Evolutionary conservation across 2,329 filamentous ascomycete genomes (phyloP).

Genomic region (Colletotrichum acutatum): DNA sequence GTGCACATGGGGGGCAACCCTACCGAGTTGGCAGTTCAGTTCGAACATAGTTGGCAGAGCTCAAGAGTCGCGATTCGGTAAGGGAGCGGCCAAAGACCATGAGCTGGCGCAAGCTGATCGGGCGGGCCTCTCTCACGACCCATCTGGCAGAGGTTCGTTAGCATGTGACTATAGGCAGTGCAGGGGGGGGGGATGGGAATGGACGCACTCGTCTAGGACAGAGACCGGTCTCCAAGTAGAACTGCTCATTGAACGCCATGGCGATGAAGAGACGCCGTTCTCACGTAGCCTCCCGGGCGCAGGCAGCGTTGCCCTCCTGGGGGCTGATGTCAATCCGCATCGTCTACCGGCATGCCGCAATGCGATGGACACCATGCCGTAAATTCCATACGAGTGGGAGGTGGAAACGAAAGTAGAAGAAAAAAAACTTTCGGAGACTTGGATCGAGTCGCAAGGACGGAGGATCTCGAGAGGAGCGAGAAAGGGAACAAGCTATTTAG

Average conservation of each 20-base stretch:
- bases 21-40: slow-evolving; percentile 90
- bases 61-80: slow-evolving; percentile 88
- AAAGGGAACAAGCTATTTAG: neutral
- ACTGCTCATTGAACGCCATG: slow-evolving; percentile 43
- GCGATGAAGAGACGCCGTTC: slow-evolving; percentile 37
- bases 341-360: slow-evolving; percentile 57
- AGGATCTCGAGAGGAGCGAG: no score
- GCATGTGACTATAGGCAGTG: slow-evolving; percentile 29
- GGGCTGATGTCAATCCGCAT: slow-evolving; percentile 46
- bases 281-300: slow-evolving; percentile 16
- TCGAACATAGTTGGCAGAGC: slow-evolving; percentile 96
- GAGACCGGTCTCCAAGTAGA: slow-evolving; percentile 71
- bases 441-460: no score
- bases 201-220: slow-evolving; percentile 70
- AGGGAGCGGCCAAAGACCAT: slow-evolving; percentile 97
- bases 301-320: slow-evolving; percentile 9
- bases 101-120: slow-evolving; percentile 95
- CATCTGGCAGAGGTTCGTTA: slow-evolving; percentile 67
- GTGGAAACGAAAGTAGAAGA: neutral
- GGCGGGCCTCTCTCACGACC: slow-evolving; percentile 90
- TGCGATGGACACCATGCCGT: slow-evolving; percentile 57
- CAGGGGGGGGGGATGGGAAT: slow-evolving; percentile 12
- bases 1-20: slow-evolving; percentile 35
- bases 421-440: neutral
- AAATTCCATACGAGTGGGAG: slow-evolving; percentile 47